A percentile compares a stretch with the other conserved stretches of the same genome.
Evolutionary conservation across 495 filamentous ascomycete genomes (phyloP).

Genomic region (Aspergillus saccharolyticus): DNA sequence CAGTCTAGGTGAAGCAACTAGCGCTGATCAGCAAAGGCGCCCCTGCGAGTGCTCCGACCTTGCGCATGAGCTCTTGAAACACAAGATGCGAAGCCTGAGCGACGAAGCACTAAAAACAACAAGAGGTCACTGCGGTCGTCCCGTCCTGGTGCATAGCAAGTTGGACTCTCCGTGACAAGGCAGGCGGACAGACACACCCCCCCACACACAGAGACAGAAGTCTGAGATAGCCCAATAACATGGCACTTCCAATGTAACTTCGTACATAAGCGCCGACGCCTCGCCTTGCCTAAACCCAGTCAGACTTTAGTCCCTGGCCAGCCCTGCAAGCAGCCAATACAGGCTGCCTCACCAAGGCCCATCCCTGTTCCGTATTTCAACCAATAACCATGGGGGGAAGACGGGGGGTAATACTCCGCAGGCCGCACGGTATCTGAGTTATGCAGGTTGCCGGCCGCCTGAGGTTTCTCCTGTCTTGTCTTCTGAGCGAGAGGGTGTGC

Average conservation of each 20-base stretch:
- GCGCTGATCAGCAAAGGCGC: neutral
- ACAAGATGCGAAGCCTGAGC: neutral
- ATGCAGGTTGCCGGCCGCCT: neutral
- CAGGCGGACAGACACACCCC: too few species aligned
- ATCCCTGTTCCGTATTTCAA: conserved; percentile 10
- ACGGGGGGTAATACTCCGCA: neutral
- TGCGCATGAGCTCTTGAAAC: neutral
- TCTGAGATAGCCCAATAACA: conserved; percentile 3
- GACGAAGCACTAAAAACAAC: neutral
- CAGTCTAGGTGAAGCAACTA: neutral
- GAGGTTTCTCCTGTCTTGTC: neutral
- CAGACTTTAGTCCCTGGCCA: conserved; percentile 10
- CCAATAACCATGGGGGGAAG: conserved; percentile 1
- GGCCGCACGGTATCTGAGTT: neutral
- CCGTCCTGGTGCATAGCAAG: neutral
- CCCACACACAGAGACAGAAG: neutral
- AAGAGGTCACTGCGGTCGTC: neutral
- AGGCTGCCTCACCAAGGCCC: conserved; percentile 1
- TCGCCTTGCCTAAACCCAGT: conserved; percentile 6
- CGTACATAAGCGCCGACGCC: conserved; percentile 5
- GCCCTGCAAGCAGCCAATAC: conserved; percentile 7
- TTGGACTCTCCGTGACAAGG: too few species aligned
- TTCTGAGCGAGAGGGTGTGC: conserved; percentile 3
- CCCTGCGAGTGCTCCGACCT: neutral
- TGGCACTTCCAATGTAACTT: neutral